Percentiles rank a stretch among this genome's conserved stretches.
Conservation (phyloP, 2,329 filamentous ascomycete species). For the Neocatenulostroma microsporum region DNA sequence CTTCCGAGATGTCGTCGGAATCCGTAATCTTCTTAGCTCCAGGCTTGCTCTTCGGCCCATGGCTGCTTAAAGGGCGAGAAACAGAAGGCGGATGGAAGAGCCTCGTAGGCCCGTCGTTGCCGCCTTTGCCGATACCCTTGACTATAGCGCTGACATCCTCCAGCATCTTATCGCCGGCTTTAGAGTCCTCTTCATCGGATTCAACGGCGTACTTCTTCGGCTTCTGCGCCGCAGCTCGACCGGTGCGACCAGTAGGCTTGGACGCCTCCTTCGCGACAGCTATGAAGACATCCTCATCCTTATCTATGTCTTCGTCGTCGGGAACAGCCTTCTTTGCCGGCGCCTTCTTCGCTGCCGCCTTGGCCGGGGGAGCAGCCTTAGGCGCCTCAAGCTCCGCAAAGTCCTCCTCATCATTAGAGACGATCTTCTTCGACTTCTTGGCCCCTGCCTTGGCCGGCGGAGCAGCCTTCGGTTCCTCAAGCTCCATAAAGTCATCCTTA, state of each 20-base stretch:
- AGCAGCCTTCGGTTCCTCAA: too few species aligned
- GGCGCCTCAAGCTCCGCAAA: too few species aligned
- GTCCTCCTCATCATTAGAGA: too few species aligned
- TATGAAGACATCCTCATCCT: conserved; percentile 43
- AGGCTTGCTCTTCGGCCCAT: conserved; percentile 44
- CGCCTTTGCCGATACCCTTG: conserved; percentile 66
- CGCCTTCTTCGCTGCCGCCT: conserved; percentile 30
- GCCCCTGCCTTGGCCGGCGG: too few species aligned
- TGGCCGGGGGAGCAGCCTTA: too few species aligned
- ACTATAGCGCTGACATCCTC: conserved; percentile 84
- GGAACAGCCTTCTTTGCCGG: too few species aligned
- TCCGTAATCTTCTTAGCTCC: conserved; percentile 34
- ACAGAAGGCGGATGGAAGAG: conserved; percentile 53
- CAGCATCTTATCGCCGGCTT: conserved; percentile 61
- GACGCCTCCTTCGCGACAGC: conserved; percentile 34
- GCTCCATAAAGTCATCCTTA: too few species aligned
- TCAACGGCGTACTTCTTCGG: conserved; percentile 36
- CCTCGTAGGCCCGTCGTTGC: conserved; percentile 50
- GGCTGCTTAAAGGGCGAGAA: conserved; percentile 61
- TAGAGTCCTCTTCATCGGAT: conserved; percentile 37
- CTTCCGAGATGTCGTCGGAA: conserved; percentile 22
- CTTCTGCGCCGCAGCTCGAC: conserved; percentile 38
- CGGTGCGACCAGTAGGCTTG: conserved; percentile 33
- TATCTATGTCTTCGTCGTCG: conserved; percentile 11
- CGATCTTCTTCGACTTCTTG: too few species aligned